phyloP scores from a whole-genome alignment of 768 basidiomycete species.

The Tricholoma sp. region DNA sequence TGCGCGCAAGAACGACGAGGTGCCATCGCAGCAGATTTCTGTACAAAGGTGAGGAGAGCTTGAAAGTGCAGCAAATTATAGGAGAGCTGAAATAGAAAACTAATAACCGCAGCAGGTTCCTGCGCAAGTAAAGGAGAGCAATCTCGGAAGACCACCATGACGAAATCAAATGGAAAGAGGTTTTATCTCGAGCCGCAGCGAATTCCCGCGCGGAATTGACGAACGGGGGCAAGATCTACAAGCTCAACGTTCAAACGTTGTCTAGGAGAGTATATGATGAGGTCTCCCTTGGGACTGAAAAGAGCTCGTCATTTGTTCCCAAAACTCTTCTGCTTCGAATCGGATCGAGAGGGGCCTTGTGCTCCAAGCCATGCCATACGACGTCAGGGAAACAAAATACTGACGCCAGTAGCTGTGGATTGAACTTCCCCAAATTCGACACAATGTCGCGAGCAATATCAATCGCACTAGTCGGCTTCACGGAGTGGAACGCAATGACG shows the following conservation, averaged over 20 bases:
- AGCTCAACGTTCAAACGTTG: slow-evolving; percentile 36
- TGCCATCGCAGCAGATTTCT: too few relatives aligned
- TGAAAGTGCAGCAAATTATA: too few relatives aligned
- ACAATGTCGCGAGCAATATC: slow-evolving; percentile 64
- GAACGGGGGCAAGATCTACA: too few relatives aligned
- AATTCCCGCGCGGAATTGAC: too few relatives aligned
- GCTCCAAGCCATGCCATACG: slow-evolving; percentile 78
- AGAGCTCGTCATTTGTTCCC: slow-evolving; percentile 61
- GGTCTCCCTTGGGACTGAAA: slow-evolving; percentile 59
- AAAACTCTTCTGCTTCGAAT: slow-evolving; percentile 61
- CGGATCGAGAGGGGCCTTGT: slow-evolving; percentile 51
- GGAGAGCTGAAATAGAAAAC: too few relatives aligned
- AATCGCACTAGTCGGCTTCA: slow-evolving; percentile 56
- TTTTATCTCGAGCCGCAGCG: too few relatives aligned
- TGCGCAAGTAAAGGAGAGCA: too few relatives aligned
- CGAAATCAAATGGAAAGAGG: too few relatives aligned
- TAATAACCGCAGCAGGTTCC: too few relatives aligned
- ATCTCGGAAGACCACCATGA: too few relatives aligned
- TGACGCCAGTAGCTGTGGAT: slow-evolving; percentile 70
- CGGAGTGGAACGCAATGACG: slow-evolving; percentile 72
- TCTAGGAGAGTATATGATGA: slow-evolving; percentile 43
- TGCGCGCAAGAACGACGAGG: too few relatives aligned
- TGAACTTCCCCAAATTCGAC: slow-evolving; percentile 67
- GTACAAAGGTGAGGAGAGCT: too few relatives aligned
- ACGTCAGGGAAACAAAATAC: slow-evolving; percentile 72